phyloP scores from a whole-genome alignment of 2,329 filamentous ascomycete species.

The Colletotrichum sp. region DNA sequence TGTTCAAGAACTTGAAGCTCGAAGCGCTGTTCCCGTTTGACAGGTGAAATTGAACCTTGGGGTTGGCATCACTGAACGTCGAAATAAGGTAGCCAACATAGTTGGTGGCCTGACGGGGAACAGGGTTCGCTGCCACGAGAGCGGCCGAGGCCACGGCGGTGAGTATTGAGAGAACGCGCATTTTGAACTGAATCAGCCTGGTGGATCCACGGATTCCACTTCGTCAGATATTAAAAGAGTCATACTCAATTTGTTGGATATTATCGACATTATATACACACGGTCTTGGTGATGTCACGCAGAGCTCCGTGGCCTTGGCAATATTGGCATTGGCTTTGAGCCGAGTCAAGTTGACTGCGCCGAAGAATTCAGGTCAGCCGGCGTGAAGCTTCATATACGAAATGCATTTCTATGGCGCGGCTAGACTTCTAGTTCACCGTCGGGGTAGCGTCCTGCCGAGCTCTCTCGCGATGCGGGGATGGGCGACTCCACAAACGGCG shows the following conservation, averaged over 20 bases:
- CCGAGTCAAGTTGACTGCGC: background rate
- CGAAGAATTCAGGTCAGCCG: background rate
- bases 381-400: background rate
- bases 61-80: slow-evolving; percentile 36
- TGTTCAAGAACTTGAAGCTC: slow-evolving; percentile 36
- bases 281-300: background rate
- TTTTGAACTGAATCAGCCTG: background rate
- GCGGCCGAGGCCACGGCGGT: background rate
- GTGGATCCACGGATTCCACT: background rate
- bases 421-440: background rate
- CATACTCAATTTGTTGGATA: background rate
- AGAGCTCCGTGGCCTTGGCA: background rate
- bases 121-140: background rate
- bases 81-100: slow-evolving; percentile 40
- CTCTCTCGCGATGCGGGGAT: background rate
- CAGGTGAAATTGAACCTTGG: slow-evolving; percentile 36
- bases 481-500: background rate
- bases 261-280: background rate
- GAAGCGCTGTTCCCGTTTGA: slow-evolving; percentile 34
- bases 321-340: background rate
- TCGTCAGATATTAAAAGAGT: background rate
- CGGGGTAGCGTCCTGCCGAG: slow-evolving; percentile 10
- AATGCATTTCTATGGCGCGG: slow-evolving; percentile 5
- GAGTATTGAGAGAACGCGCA: background rate
- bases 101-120: slow-evolving; percentile 8